Conservation (phyloP, 2,329 filamentous ascomycete genomes). For the Fusarium tupiense region DNA sequence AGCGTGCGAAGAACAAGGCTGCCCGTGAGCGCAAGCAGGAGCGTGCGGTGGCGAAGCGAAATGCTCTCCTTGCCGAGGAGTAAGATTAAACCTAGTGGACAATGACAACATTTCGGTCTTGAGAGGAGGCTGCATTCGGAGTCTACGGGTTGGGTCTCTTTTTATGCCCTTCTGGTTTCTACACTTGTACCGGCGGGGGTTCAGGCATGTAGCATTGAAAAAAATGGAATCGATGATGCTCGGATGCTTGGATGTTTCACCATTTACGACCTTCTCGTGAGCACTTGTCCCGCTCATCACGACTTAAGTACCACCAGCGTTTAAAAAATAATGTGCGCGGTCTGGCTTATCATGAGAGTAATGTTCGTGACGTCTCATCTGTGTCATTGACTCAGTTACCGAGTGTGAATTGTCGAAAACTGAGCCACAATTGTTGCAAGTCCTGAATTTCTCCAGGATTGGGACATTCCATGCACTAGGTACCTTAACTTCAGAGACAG, state of each 20-base stretch:
- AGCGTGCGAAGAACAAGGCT: constrained; percentile 99
- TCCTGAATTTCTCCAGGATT: neutral
- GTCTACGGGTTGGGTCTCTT: constrained; percentile 68
- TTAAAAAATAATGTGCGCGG: constrained; percentile 35
- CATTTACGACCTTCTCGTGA: constrained; percentile 34
- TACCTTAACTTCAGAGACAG: too few relatives aligned
- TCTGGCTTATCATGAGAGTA: constrained; percentile 1
- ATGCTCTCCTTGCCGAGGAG: constrained; percentile 77
- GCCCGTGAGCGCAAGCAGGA: constrained; percentile 98
- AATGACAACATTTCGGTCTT: constrained; percentile 57
- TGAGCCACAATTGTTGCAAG: neutral
- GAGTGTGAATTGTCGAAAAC: neutral
- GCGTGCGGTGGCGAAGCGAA: constrained; percentile 90
- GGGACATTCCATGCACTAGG: neutral
- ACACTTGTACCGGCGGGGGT: constrained; percentile 61
- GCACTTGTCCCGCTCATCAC: constrained; percentile 22
- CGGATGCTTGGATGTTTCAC: constrained; percentile 43
- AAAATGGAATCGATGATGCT: constrained; percentile 64
- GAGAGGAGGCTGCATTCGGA: constrained; percentile 68
- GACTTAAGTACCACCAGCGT: constrained; percentile 23
- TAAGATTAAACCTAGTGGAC: constrained; percentile 63
- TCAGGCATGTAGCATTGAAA: constrained; percentile 69
- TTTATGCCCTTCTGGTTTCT: constrained; percentile 58
- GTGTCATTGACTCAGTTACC: neutral
- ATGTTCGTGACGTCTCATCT: neutral